Evolutionary conservation across 441 rosid species (phyloP), one percentile per base, ranked within the genome.

Genomic region (Erodium trifolium): DNA sequence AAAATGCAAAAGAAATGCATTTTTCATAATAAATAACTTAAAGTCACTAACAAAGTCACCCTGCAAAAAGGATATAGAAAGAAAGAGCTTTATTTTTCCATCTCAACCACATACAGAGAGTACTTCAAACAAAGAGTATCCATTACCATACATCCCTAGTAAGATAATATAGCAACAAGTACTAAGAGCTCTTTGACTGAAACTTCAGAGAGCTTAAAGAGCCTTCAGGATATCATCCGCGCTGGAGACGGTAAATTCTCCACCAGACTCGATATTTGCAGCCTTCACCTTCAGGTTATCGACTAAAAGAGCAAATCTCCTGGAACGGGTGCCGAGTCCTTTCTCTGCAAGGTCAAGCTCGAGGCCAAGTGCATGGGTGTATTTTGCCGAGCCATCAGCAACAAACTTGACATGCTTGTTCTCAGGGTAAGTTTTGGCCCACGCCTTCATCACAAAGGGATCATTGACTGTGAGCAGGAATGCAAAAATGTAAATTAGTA

Each of bases 401-500:
- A 91, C 78, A 78, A 93, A 93, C 82, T 87, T 93, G 35, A 91
- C 92, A 23, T 88, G 80, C 81, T 88, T 88, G 88, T 93, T 93
- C 77, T 88, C 97, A 0, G 96, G 93, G 85, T 67, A 91, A 11
- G 97, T 87, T 71, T 93, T 91, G 2, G 96, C 86, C 98, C 98
- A 91, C 1, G 95, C 96, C 80, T 91, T 91, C 96, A 93, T 88
- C 82, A 91, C 96, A 76, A 87, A 91, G 9, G 96, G 89, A 55
- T 93, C 98, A 29, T 91, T 93, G 66, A 91, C 97, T 93, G 86
- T 79, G 81, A 71, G 69, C 18, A 35, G 0, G 27, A 66, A 9
- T 60, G 43, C 7, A 37, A 37, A 37, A 29, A 70, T 6, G 16
- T 23, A 67, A 19, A 10, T 14, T 12, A 66, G 17, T 34, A n/a